Conservation (phyloP, 2,329 filamentous ascomycete species). For the Chrysoporthe puriensis region DNA sequence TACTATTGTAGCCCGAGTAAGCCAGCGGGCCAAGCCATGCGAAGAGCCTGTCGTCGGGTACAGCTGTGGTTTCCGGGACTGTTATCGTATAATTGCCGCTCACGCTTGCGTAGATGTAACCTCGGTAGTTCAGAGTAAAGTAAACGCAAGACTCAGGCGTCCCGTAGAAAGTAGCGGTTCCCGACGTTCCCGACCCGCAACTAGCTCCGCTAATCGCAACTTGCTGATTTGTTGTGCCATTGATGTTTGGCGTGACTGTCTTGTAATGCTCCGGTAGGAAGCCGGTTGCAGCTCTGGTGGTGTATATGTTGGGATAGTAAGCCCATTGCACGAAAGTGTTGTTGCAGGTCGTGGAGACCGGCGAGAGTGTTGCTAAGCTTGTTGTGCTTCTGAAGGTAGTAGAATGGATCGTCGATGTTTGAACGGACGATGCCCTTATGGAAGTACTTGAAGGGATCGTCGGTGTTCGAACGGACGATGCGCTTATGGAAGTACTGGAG, state of each 20-base stretch:
- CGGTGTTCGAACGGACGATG: background rate
- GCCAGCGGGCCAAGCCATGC: constrained; percentile 8
- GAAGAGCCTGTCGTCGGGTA: constrained; percentile 4
- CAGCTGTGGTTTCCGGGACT: background rate
- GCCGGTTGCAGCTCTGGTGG: background rate
- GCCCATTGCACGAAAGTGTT: constrained; percentile 2
- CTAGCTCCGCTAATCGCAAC: background rate
- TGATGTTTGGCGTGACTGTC: background rate
- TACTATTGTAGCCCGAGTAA: constrained; percentile 2
- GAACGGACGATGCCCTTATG: background rate
- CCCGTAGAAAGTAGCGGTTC: background rate
- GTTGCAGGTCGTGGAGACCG: background rate
- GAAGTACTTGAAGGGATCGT: background rate
- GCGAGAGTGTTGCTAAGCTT: background rate
- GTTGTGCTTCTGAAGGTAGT: background rate
- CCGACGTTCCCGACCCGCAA: background rate
- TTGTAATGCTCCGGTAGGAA: background rate
- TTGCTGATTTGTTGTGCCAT: background rate
- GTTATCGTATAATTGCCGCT: background rate
- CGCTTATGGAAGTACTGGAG: background rate
- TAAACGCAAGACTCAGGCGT: background rate
- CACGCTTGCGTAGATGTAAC: constrained; percentile 9
- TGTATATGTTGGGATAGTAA: background rate
- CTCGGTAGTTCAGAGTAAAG: constrained; percentile 13
- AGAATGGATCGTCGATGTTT: background rate